Evolutionary conservation across 129 eudicot genomes (phyloP).

Genomic region (Flaveria bidentis): DNA sequence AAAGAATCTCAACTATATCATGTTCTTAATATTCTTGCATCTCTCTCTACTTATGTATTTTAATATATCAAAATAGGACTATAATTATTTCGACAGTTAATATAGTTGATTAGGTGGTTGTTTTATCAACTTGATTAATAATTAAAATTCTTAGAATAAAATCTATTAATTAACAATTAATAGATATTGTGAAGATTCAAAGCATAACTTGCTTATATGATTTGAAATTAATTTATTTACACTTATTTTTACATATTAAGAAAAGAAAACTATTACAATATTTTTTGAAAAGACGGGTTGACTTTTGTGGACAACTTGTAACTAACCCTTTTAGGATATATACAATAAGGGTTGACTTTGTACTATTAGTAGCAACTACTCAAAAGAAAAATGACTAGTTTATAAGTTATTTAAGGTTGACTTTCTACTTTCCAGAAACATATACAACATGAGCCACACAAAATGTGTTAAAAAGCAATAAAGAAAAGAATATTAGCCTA

Average conservation of each 20-base stretch:
- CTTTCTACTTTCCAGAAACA: conserved; percentile 24
- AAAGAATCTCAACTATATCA: conserved; percentile 43
- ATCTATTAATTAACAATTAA: conserved; percentile 27
- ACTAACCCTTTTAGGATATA: conserved; percentile 6
- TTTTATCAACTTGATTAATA: conserved; percentile 16
- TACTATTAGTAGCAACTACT: background rate
- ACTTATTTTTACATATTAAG: background rate
- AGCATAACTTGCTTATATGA: conserved; percentile 27
- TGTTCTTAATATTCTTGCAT: conserved; percentile 40
- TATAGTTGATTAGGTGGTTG: conserved; percentile 47
- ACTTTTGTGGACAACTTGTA: conserved; percentile 2
- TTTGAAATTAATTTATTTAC: background rate
- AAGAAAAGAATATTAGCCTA: conserved; percentile 24
- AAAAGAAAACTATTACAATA: background rate
- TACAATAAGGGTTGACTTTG: conserved; percentile 26
- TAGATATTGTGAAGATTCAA: conserved; percentile 36
- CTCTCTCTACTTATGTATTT: conserved; percentile 13
- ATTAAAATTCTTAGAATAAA: conserved; percentile 20
- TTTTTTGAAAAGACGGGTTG: background rate
- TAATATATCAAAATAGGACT: conserved; percentile 20
- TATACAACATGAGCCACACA: conserved; percentile 37
- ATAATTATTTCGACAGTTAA: conserved; percentile 40
- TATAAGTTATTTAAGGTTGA: conserved; percentile 20
- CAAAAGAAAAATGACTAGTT: conserved; percentile 7
- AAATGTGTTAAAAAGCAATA: conserved; percentile 18